Base-by-base conservation (phyloP, 805 yeast species). In the Saccharomycopsis fodiens region DNA sequence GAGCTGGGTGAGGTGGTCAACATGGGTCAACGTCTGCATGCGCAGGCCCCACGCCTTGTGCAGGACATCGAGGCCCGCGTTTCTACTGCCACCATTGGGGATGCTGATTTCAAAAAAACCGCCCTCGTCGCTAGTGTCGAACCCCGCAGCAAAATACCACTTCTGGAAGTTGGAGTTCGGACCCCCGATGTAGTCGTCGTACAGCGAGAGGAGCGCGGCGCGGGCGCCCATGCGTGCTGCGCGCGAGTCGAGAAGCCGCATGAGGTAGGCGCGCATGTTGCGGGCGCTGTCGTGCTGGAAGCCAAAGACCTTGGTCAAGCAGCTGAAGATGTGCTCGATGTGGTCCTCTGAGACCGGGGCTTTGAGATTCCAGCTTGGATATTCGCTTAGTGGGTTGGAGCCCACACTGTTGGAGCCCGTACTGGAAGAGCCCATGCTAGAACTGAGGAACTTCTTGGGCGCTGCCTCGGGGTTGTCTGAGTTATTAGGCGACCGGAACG, bases 141-240 rank as follows among this genome's bases (percentile, higher is more conserved):
- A 67, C 50, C 74, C 77, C 2, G 85, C 76, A 1, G 87, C 86
- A 63, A 84, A 80, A 55, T 80, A 82, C 93, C 93, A 83, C 54
- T 78, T 82, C 48, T 73, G 70, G 57, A 75, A 83, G 56, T 83
- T 83, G 1, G 91, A 67, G 53, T 78, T 74, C 3, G 69, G 55
- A 0, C 91, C 93, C 2, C 87, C 85, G 56, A 83, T 78, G 56
- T 82, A 84, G 58, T 83, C 91, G 1, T 81, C 80, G 59, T 84
- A 89, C 7, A 83, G 55, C 0, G 83, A 68, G 43, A 66, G 63
- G 37, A 83, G 67, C 1, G 89, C 86, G 20, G 64, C 65, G 3
- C 48, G 52, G 0, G 85, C 75, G 1, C 73, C 67, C 74, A 78
- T 72, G 53, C 91, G 67, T 1, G 86, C 74, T 1, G 87, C 75